Percentiles rank a stretch among this genome's conserved stretches.
Evolutionary conservation across 371 early-diverging fungal species (phyloP).

Genomic region (Basidiobolus meristosporus): DNA sequence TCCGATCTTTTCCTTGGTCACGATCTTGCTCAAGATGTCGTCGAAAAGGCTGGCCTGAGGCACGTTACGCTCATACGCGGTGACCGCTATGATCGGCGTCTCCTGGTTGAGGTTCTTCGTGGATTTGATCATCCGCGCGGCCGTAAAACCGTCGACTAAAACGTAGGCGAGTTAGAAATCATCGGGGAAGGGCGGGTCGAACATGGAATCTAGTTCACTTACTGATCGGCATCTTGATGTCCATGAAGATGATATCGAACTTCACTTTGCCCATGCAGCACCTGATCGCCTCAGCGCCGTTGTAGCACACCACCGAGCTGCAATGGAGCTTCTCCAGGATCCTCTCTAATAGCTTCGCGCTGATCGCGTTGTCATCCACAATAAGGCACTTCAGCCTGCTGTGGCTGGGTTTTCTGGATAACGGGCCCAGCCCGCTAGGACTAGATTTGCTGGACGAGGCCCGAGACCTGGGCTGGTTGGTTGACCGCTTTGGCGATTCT

Average conservation of each 20-base stretch:
- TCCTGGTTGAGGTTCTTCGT: constrained; percentile 58
- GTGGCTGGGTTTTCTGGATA: background rate
- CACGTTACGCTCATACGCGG: constrained; percentile 40
- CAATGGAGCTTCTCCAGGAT: constrained; percentile 51
- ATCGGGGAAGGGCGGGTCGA: background rate
- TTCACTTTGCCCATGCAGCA: constrained; percentile 70
- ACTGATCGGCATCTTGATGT: constrained; percentile 82
- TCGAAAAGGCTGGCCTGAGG: constrained; percentile 39
- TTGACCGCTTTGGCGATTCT: too few species aligned
- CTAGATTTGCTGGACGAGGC: too few species aligned
- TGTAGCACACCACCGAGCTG: constrained; percentile 60
- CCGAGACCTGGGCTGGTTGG: too few species aligned
- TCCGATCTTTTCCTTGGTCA: constrained; percentile 34
- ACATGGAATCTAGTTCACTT: constrained; percentile 11
- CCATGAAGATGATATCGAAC: constrained; percentile 86
- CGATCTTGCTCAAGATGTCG: constrained; percentile 49
- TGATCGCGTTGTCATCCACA: constrained; percentile 81
- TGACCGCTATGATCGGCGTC: constrained; percentile 56
- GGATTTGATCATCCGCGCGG: constrained; percentile 85
- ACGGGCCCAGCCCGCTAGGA: background rate
- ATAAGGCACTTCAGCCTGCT: constrained; percentile 31
- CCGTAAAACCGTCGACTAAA: constrained; percentile 73
- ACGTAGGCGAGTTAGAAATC: background rate
- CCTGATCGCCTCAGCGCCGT: constrained; percentile 80
- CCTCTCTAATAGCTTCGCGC: constrained; percentile 70